phyloP scores from a whole-genome alignment of 257 asterid genomes.

The Ehretia macrophylla region DNA sequence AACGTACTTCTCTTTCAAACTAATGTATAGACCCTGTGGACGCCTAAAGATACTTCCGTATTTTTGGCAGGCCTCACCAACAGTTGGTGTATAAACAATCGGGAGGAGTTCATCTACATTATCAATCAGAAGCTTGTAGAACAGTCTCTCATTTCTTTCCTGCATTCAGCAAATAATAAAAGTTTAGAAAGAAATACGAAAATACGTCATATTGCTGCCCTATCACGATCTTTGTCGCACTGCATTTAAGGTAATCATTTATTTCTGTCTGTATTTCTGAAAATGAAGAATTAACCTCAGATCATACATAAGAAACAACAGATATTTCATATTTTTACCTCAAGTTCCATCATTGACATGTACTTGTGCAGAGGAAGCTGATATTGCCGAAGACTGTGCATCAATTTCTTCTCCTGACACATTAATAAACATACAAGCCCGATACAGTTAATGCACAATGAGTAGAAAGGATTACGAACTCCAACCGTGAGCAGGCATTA shows the following conservation, averaged over 20 bases:
- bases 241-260: background rate
- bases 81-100: slow-evolving; percentile 81
- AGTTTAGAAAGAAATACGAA: background rate
- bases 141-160: slow-evolving; percentile 92
- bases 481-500: background rate
- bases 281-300: too few relatives aligned
- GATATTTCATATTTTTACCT: too few relatives aligned
- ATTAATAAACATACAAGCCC: slow-evolving; percentile 9
- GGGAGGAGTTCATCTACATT: slow-evolving; percentile 93
- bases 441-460: background rate
- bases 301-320: too few relatives aligned
- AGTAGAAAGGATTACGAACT: slow-evolving; percentile 1
- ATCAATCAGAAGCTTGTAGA: slow-evolving; percentile 85
- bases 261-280: too few relatives aligned
- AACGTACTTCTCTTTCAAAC: slow-evolving; percentile 84
- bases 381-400: slow-evolving; percentile 61
- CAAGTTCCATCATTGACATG: slow-evolving; percentile 75
- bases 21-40: slow-evolving; percentile 87
- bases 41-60: slow-evolving; percentile 85
- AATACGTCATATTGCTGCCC: background rate
- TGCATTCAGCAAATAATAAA: slow-evolving; percentile 20
- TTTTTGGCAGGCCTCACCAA: slow-evolving; percentile 97
- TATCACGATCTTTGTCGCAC: background rate
- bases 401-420: slow-evolving; percentile 65
- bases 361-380: slow-evolving; percentile 76